These are phyloP conservation scores for Mycena belliarum DNA, from an alignment of 768 basidiomycete genomes.

Conservation along the genomic window DNA sequence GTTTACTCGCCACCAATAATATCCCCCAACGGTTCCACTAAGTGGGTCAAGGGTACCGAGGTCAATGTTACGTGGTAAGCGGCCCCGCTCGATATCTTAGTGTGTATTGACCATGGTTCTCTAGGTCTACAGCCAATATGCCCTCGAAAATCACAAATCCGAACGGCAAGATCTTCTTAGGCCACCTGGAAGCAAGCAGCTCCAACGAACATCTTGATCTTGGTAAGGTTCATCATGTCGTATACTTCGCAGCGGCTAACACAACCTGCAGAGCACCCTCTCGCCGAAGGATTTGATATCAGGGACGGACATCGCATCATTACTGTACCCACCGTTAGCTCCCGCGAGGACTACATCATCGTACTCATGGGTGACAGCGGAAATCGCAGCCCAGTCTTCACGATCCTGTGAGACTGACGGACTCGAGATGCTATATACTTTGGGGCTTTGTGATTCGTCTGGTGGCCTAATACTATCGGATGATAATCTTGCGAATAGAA, in stretches of 20 bases:
- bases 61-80: constrained; percentile 48
- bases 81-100: constrained; percentile 21
- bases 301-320: constrained; percentile 40
- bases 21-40: constrained; percentile 35
- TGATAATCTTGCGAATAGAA: not conserved
- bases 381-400: constrained; percentile 50
- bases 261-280: constrained; percentile 43
- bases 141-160: constrained; percentile 35
- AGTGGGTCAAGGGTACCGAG: constrained; percentile 40
- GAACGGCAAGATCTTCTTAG: constrained; percentile 46
- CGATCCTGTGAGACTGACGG: constrained; percentile 31
- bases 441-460: constrained; percentile 1
- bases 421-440: not conserved
- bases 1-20: constrained; percentile 47
- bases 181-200: constrained; percentile 38
- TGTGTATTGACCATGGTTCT: constrained; percentile 2
- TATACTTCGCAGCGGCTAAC: not conserved
- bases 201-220: constrained; percentile 48
- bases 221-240: constrained; percentile 29
- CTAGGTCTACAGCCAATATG: constrained; percentile 43
- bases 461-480: not conserved
- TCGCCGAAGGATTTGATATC: constrained; percentile 50
- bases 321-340: constrained; percentile 41
- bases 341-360: constrained; percentile 46
- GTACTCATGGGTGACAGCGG: constrained; percentile 66